Evolutionary conservation across 73 alveolate genomes (phyloP).

Genomic region (Symbiodinium pilosum): DNA sequence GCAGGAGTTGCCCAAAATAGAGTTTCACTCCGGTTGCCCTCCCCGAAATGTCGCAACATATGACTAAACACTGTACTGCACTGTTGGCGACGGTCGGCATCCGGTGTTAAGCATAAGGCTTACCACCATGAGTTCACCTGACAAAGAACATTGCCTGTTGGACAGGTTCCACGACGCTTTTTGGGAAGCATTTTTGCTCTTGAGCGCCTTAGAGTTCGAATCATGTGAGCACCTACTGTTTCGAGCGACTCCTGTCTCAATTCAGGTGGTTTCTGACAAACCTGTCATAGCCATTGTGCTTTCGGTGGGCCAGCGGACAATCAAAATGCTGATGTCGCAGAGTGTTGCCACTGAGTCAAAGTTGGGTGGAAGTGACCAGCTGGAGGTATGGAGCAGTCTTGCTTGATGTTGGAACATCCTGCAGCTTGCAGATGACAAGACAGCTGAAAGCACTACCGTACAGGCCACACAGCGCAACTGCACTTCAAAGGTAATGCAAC

Average conservation of each 20-base stretch:
- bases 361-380: background rate
- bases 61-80: too few species aligned
- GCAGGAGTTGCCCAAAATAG: background rate
- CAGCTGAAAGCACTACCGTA: background rate
- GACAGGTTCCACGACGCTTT: slow-evolving; percentile 9
- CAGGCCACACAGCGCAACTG: background rate
- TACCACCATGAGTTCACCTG: background rate
- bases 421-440: background rate
- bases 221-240: background rate
- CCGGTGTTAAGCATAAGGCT: background rate
- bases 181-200: too few species aligned
- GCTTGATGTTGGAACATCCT: background rate
- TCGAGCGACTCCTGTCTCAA: background rate
- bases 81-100: background rate
- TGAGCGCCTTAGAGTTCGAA: too few species aligned
- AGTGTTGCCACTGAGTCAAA: background rate
- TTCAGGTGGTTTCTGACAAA: slow-evolving; percentile 22
- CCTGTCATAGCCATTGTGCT: background rate
- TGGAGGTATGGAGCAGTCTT: too few species aligned
- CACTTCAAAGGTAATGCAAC: background rate
- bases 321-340: background rate
- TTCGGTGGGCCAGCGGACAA: background rate
- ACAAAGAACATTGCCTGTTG: background rate
- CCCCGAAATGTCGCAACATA: too few species aligned
- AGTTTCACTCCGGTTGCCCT: slow-evolving; percentile 13